Percentiles rank a stretch among this genome's conserved stretches.
Evolutionary conservation across 208 protist genomes (phyloP).

Genomic region (Trypanosoma melophagium): DNA sequence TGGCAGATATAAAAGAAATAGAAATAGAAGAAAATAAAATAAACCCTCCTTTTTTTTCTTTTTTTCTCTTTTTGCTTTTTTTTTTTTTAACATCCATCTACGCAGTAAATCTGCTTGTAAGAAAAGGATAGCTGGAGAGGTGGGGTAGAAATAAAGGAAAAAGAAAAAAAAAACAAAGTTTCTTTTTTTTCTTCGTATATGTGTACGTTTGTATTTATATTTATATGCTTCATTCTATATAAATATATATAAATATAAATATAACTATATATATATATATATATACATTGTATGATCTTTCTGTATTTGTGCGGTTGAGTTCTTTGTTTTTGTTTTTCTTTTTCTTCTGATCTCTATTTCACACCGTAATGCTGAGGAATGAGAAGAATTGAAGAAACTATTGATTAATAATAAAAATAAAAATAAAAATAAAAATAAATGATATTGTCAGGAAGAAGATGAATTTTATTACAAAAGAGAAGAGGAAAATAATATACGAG

Average conservation of each 20-base stretch:
- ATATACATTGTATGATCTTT: too few relatives aligned
- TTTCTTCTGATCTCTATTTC: conserved; percentile 26
- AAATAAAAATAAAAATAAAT: too few relatives aligned
- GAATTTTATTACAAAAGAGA: conserved; percentile 10
- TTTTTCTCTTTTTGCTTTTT: conserved; percentile 6
- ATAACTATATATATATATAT: too few relatives aligned
- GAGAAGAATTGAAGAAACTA: too few relatives aligned
- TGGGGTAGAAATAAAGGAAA: too few relatives aligned
- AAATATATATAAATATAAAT: conserved; percentile 10
- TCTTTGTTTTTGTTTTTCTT: conserved; percentile 9
- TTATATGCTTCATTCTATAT: conserved; percentile 18
- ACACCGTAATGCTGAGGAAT: conserved; percentile 3
- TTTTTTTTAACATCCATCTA: conserved; percentile 23
- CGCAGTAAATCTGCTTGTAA: too few relatives aligned
- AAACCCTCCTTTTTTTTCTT: conserved; percentile 6
- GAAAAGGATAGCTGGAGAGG: too few relatives aligned
- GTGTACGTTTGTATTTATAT: conserved; percentile 18
- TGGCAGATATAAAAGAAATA: too few relatives aligned
- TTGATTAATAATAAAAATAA: too few relatives aligned
- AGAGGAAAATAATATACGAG: background rate
- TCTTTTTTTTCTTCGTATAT: conserved; percentile 11
- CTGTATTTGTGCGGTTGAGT: background rate
- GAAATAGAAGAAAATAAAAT: conserved; percentile 12
- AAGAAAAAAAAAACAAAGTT: conserved; percentile 12
- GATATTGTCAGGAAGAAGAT: too few relatives aligned